phyloP scores from a whole-genome alignment of 163 green algal species.

The Chloroidium sp. region DNA sequence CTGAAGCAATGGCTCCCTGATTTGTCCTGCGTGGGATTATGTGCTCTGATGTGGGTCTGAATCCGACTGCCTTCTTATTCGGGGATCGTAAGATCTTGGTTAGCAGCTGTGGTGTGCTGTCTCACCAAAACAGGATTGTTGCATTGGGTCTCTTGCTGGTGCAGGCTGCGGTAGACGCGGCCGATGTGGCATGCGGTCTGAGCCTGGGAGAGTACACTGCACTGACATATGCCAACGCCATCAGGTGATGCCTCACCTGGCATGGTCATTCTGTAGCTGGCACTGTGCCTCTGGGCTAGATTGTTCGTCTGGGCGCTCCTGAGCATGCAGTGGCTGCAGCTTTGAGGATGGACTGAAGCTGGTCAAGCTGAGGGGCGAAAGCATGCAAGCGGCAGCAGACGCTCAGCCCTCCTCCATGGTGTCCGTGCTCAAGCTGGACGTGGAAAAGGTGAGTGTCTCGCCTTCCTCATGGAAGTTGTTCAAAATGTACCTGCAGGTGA shows the following conservation, averaged over 20 bases:
- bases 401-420: slow-evolving; percentile 81
- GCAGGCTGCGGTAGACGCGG: not conserved
- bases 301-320: too few species aligned
- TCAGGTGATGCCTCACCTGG: slow-evolving; percentile 21
- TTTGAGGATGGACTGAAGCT: slow-evolving; percentile 88
- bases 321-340: slow-evolving; percentile 16
- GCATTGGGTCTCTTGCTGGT: too few species aligned
- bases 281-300: not conserved
- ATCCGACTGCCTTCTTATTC: too few species aligned
- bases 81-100: too few species aligned
- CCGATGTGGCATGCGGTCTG: slow-evolving; percentile 35
- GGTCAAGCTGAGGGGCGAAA: slow-evolving; percentile 90
- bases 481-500: not conserved
- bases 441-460: slow-evolving; percentile 66
- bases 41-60: not conserved
- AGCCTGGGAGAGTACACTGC: slow-evolving; percentile 66
- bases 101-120: too few species aligned
- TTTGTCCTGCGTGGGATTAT: not conserved
- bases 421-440: slow-evolving; percentile 89
- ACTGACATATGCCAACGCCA: slow-evolving; percentile 59
- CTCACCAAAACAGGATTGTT: too few species aligned
- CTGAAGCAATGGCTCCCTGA: too few species aligned
- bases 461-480: not conserved
- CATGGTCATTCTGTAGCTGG: not conserved
- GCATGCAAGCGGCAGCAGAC: slow-evolving; percentile 95